Evolutionary conservation across 129 eudicot species (phyloP), one percentile per base, ranked within the genome.

Genomic region (Tagetes patula): DNA sequence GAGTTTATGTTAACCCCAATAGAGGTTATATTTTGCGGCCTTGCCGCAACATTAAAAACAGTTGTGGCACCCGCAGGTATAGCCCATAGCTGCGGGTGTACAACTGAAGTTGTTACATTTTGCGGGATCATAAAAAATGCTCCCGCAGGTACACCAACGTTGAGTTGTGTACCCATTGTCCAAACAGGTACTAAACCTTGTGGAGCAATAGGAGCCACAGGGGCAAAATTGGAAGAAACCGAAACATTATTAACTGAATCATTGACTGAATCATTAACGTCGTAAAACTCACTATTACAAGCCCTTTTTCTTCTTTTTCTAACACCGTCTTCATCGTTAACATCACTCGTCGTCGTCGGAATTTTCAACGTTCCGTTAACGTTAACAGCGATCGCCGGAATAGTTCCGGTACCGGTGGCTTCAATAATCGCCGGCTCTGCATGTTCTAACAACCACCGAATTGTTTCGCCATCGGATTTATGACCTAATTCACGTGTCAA

Each of bases 371-470:
- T 79, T 0, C 98, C 98, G 75, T 92, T 92, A 7, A 89, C 98
- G 12, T 84, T 89, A 5, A 92, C 96, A 2, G 96, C 98, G 10
- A 92, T 92, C 9, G 98, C 98, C 12, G 98, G 98, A 0, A 92
- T 77, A 9, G 98, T 92, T 1, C 98, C 98, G 2, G 96, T 92
- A 0, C 98, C 96, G 1, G 98, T 92, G 0, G 98, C 98, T 56
- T 85, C 79, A 42, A 92, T 89, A 10, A 92, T 92, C 5, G 96
- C 94, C 31, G 89, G 91, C 75, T 92, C 98, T 1, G 96, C 96
- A 12, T 88, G 87, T 59, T 92, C 96, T 11, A 92, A 81, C 38
- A 92, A 78, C 98, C 98, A 92, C 58, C 89, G 70, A 1, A 91
- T 88, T 1, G 97, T 91, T 59, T 91, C 97, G 0, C 97, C 97